These are phyloP conservation scores for Coniochaeta prunicola DNA, from an alignment of 2,329 filamentous ascomycete species.

Conservation along the genomic window DNA sequence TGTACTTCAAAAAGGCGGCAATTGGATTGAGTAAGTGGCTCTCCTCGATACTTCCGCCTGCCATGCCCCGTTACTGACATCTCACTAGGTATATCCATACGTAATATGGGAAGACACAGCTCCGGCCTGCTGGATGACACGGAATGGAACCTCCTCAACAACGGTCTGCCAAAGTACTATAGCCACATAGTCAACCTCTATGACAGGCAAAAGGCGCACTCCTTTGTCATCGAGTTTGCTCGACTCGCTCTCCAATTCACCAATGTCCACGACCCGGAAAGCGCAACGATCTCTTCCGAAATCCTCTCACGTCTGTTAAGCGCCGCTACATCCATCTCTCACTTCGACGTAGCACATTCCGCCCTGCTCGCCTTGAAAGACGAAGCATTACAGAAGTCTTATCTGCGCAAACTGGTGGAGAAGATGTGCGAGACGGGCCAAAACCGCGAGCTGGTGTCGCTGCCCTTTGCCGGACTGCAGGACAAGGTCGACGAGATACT, in stretches of 20 bases:
- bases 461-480: slow-evolving; percentile 74
- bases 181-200: slow-evolving; percentile 78
- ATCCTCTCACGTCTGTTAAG: slow-evolving; percentile 80
- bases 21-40: slow-evolving; percentile 70
- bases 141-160: slow-evolving; percentile 62
- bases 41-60: no score
- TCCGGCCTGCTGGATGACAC: slow-evolving; percentile 66
- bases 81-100: slow-evolving; percentile 34
- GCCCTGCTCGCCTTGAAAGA: slow-evolving; percentile 69
- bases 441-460: slow-evolving; percentile 59
- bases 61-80: slow-evolving; percentile 16
- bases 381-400: slow-evolving; percentile 61
- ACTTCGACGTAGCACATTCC: slow-evolving; percentile 77
- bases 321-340: slow-evolving; percentile 68
- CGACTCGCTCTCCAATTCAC: slow-evolving; percentile 64
- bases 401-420: slow-evolving; percentile 62
- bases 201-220: slow-evolving; percentile 68
- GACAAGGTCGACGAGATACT: slow-evolving; percentile 75
- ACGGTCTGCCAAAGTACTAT: slow-evolving; percentile 77
- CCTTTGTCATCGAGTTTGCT: slow-evolving; percentile 79
- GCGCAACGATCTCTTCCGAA: slow-evolving; percentile 36
- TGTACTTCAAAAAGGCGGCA: slow-evolving; percentile 75
- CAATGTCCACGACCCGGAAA: slow-evolving; percentile 16
- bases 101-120: slow-evolving; percentile 46
- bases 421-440: slow-evolving; percentile 63